These are phyloP conservation scores for Lasiodiplodia theobromae DNA, from an alignment of 2,329 filamentous ascomycete species.

Conservation along the genomic window DNA sequence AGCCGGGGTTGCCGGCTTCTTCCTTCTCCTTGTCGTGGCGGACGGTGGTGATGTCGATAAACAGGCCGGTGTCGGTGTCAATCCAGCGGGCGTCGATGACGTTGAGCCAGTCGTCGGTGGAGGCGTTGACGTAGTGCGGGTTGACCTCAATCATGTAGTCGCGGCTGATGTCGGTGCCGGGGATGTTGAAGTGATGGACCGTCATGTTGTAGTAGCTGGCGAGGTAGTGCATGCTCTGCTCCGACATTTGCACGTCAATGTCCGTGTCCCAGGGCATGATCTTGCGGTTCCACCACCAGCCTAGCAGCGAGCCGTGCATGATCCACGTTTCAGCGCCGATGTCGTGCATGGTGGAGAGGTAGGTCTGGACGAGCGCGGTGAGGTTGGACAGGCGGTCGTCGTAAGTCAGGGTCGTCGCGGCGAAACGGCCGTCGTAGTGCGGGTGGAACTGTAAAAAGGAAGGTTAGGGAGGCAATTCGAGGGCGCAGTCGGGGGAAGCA, in stretches of 20 bases:
- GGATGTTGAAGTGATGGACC: conserved; percentile 54
- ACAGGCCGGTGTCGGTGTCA: conserved; percentile 64
- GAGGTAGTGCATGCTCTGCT: conserved; percentile 62
- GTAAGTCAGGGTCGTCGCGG: conserved; percentile 52
- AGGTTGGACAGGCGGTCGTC: conserved; percentile 58
- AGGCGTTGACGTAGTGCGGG: conserved; percentile 58
- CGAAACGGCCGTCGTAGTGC: conserved; percentile 66
- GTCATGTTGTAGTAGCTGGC: conserved; percentile 69
- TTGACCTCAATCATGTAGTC: conserved; percentile 67
- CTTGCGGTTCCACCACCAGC: conserved; percentile 69
- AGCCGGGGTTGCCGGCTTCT: conserved; percentile 47
- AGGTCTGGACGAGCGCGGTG: conserved; percentile 61
- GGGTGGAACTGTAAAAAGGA: conserved; percentile 54
- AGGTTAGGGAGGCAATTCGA: not conserved
- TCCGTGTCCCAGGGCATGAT: conserved; percentile 70
- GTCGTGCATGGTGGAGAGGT: conserved; percentile 63
- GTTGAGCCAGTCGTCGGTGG: conserved; percentile 56
- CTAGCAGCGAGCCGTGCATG: conserved; percentile 67
- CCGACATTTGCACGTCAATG: conserved; percentile 65
- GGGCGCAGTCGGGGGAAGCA: not conserved
- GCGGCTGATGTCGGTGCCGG: conserved; percentile 34
- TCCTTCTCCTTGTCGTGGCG: conserved; percentile 54
- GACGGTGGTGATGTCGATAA: conserved; percentile 68
- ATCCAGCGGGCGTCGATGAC: conserved; percentile 69
- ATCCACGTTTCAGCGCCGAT: conserved; percentile 68